Conservation (phyloP, 139 green algal genomes). For the Nannochloris sp. region DNA sequence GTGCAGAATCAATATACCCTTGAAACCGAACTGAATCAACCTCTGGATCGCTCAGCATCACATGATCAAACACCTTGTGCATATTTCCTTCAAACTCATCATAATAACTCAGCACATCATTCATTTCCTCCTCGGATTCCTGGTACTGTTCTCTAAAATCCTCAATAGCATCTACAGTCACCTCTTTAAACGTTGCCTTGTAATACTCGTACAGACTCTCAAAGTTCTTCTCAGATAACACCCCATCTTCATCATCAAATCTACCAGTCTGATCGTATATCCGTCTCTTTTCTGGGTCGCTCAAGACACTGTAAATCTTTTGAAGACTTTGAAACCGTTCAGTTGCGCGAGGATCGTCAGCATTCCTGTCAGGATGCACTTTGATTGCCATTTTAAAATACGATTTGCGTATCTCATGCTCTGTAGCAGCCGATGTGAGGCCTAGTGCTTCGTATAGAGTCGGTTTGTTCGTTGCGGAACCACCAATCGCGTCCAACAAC, state of each 20-base stretch:
- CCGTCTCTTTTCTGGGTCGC: conserved; percentile 60
- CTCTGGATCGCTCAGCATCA: conserved; percentile 67
- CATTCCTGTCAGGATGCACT: conserved; percentile 91
- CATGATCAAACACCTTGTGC: conserved; percentile 66
- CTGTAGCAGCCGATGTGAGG: conserved; percentile 34
- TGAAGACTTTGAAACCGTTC: conserved; percentile 81
- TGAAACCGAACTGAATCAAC: conserved; percentile 75
- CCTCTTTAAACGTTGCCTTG: conserved; percentile 54
- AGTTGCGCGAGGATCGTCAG: conserved; percentile 48
- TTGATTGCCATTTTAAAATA: conserved; percentile 77
- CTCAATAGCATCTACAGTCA: conserved; percentile 56
- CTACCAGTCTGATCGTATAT: conserved; percentile 85
- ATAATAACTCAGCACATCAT: conserved; percentile 71
- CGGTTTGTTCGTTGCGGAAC: background rate
- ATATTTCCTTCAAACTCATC: conserved; percentile 70
- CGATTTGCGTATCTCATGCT: conserved; percentile 35
- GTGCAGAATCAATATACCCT: conserved; percentile 57
- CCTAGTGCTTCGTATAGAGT: conserved; percentile 52
- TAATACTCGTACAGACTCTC: conserved; percentile 71
- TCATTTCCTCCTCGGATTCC: conserved; percentile 60
- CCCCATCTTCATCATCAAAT: conserved; percentile 49
- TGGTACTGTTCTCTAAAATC: conserved; percentile 54
- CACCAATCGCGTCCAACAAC: background rate
- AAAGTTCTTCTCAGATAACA: conserved; percentile 48
- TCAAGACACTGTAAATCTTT: conserved; percentile 74